A percentile compares a stretch with the other conserved stretches of the same genome.
phyloP scores from a whole-genome alignment of 2,329 filamentous ascomycete species.

The Capronia coronata region DNA sequence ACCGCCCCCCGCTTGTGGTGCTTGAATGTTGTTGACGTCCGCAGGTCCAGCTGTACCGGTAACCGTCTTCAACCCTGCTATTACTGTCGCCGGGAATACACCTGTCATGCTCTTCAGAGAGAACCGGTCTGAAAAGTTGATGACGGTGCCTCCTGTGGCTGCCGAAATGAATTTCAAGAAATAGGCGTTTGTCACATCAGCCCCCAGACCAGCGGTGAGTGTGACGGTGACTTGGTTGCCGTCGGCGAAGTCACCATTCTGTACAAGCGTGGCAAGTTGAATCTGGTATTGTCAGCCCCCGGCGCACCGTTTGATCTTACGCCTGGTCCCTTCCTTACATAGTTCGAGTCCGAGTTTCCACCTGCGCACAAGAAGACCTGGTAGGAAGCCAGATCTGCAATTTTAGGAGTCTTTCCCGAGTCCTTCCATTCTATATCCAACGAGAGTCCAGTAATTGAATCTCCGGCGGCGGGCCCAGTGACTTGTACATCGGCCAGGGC shows the following conservation, averaged over 20 bases:
- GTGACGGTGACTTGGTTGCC: conserved; percentile 42
- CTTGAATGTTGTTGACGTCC: conserved; percentile 25
- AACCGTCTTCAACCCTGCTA: conserved; percentile 36
- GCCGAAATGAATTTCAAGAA: conserved; percentile 55
- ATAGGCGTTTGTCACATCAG: conserved; percentile 45
- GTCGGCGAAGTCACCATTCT: conserved; percentile 34
- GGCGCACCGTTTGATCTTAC: not conserved
- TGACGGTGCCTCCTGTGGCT: conserved; percentile 49
- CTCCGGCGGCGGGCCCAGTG: conserved; percentile 47
- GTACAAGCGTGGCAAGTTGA: conserved; percentile 38
- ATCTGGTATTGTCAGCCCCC: conserved; percentile 35
- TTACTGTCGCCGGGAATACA: conserved; percentile 42
- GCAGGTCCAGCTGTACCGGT: conserved; percentile 29
- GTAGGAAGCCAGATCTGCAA: conserved; percentile 50
- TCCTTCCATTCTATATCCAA: conserved; percentile 55
- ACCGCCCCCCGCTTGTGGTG: conserved; percentile 32
- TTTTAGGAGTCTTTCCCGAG: conserved; percentile 44
- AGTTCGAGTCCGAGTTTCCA: conserved; percentile 46
- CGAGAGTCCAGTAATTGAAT: conserved; percentile 44
- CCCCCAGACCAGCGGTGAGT: conserved; percentile 41
- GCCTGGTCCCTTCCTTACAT: conserved; percentile 34
- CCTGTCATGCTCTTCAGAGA: conserved; percentile 60
- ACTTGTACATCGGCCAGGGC: conserved; percentile 51
- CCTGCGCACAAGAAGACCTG: conserved; percentile 56
- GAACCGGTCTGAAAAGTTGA: conserved; percentile 59